phyloP scores from a whole-genome alignment of 148 eudicot species.

The Suaeda aralocaspica region DNA sequence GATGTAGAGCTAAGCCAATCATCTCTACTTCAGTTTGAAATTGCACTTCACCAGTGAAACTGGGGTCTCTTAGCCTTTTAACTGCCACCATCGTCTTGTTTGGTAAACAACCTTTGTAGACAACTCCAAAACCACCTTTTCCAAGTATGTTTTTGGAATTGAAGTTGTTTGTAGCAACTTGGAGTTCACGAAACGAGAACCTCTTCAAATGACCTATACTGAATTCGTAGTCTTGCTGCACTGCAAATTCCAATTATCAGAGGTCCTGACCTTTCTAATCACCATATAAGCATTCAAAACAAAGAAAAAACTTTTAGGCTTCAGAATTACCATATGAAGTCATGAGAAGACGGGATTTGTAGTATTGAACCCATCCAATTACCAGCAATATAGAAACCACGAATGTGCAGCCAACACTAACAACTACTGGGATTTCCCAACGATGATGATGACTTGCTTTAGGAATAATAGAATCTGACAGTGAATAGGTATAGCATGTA shows the following conservation, averaged over 20 bases:
- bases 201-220: slow-evolving; percentile 68
- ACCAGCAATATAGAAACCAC: slow-evolving; percentile 50
- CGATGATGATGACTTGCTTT: slow-evolving; percentile 45
- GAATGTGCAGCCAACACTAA: slow-evolving; percentile 63
- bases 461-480: slow-evolving; percentile 40
- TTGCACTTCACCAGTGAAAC: slow-evolving; percentile 82
- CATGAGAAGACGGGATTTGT: slow-evolving; percentile 52
- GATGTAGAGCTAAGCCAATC: slow-evolving; percentile 90
- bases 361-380: slow-evolving; percentile 63
- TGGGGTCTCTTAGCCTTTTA: slow-evolving; percentile 84
- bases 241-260: slow-evolving; percentile 44
- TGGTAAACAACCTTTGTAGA: slow-evolving; percentile 76
- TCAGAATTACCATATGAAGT: slow-evolving; percentile 57
- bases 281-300: slow-evolving; percentile 9
- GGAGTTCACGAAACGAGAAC: slow-evolving; percentile 80
- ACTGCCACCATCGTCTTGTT: slow-evolving; percentile 77
- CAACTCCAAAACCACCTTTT: slow-evolving; percentile 88
- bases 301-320: not conserved
- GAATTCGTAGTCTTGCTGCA: slow-evolving; percentile 82
- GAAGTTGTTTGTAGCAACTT: slow-evolving; percentile 70
- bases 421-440: slow-evolving; percentile 44
- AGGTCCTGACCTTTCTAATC: not conserved
- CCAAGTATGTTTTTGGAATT: slow-evolving; percentile 72
- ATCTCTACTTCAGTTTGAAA: slow-evolving; percentile 98
- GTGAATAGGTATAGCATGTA: slow-evolving; percentile 2